Evolutionary conservation across 2,329 filamentous ascomycete genomes (phyloP), one percentile per base, ranked within the genome.

Genomic region (Helminthosporium solani): DNA sequence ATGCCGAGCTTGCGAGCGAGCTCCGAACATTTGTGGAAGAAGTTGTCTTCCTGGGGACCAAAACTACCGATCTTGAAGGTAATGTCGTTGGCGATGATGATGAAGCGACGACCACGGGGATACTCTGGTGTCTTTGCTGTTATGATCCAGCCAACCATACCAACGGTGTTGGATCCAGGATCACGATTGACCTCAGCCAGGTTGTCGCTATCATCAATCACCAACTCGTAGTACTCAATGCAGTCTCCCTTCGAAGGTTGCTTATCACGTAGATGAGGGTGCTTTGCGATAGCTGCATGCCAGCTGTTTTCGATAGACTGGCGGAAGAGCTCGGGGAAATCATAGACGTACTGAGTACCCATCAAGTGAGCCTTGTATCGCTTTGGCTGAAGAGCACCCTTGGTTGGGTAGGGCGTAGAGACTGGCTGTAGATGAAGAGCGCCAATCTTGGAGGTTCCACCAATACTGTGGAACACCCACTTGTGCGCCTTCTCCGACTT

Each of bases 1-100:
- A 99, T 96, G 31, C 94, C 94, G 52, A 96, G 79, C 78, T 90
- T 92, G 63, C 91, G 86, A 52, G 94, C 94, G 57, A 96, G 80
- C 74, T 99, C 91, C 8, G 94, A 97, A 77, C 94, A 99, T 81
- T 97, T 96, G 80, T 95, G 82, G 84, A 99, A 99, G 83, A 96
- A 99, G 63, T 88, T 87, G 73, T 99, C 94, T 77, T 99, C 94
- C 74, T 87, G 86, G 33, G 94, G 94, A 42, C 94, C 94, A 70
- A 99, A 99, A 2, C 90, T 96, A 66, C 94, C 94, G 70, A 97
- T 99, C 80, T 95, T 95, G 82, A 90, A 97, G 15, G 94, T 99
- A 71, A 99, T 99, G 68, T 99, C 94, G 80, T 99, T 99, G 80
- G 94, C 91, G 53, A 99, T 86, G 56, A 99, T 89, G 68, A 99